Evolutionary conservation across 1,284 basidiomycete genomes (phyloP).

Genomic region (Cutaneotrichosporon arboriforme): DNA sequence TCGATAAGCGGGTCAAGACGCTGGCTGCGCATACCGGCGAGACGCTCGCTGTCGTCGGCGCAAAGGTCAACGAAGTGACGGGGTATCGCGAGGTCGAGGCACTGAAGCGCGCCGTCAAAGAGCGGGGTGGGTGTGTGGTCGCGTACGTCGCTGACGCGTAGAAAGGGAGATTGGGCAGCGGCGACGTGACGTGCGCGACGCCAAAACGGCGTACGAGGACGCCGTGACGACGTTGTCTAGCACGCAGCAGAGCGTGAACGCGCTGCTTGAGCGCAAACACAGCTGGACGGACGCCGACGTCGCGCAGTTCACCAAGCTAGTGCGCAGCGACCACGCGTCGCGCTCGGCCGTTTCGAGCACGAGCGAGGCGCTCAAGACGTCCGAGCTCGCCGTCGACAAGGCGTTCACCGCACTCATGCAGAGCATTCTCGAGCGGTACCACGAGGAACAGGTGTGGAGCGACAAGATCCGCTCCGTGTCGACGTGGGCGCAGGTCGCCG

Average conservation of each 20-base stretch:
- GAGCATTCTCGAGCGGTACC: slow-evolving; percentile 75
- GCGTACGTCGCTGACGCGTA: slow-evolving; percentile 10
- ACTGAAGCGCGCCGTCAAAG: slow-evolving; percentile 54
- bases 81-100: slow-evolving; percentile 85
- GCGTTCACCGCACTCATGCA: slow-evolving; percentile 81
- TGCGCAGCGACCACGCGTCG: slow-evolving; percentile 76
- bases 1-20: slow-evolving; percentile 4
- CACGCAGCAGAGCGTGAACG: slow-evolving; percentile 83
- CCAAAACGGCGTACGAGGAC: slow-evolving; percentile 67
- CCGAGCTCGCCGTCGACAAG: slow-evolving; percentile 71
- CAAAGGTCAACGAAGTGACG: slow-evolving; percentile 73
- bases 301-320: slow-evolving; percentile 72
- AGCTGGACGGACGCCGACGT: slow-evolving; percentile 73
- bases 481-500: slow-evolving; percentile 80
- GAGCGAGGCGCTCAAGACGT: slow-evolving; percentile 59
- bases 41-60: slow-evolving; percentile 65
- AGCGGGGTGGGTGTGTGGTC: slow-evolving; percentile 7
- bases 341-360: slow-evolving; percentile 69
- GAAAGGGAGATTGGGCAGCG: slow-evolving; percentile 32
- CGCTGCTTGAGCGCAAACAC: slow-evolving; percentile 82
- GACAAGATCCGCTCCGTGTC: slow-evolving; percentile 91
- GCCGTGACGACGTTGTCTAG: slow-evolving; percentile 68
- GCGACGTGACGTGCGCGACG: slow-evolving; percentile 62
- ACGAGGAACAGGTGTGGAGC: slow-evolving; percentile 95
- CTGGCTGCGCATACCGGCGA: slow-evolving; percentile 32